These are phyloP conservation scores for Populus simonii DNA, from an alignment of 345 rosid genomes.

Conservation along the genomic window DNA sequence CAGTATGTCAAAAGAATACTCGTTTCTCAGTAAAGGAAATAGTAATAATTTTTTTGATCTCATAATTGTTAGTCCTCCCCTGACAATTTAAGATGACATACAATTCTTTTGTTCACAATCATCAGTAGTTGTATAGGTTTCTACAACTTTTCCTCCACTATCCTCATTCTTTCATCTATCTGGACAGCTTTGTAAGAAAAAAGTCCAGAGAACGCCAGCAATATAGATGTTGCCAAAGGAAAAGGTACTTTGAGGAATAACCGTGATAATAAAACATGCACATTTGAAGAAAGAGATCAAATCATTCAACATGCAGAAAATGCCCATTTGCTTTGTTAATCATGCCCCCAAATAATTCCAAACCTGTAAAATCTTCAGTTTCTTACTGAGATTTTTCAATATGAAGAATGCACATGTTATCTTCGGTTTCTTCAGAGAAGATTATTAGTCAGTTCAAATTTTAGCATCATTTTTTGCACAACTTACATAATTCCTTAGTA, in stretches of 20 bases:
- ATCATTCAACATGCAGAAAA: background rate
- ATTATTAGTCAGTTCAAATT: background rate
- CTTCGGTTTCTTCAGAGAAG: background rate
- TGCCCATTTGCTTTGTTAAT: background rate
- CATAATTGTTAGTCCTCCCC: background rate
- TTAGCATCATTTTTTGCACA: background rate
- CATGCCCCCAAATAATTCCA: background rate
- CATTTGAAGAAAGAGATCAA: background rate
- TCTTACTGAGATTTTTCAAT: background rate
- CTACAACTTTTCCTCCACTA: background rate
- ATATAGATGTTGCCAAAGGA: background rate
- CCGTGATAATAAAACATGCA: background rate
- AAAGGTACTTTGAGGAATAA: background rate
- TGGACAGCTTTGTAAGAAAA: background rate
- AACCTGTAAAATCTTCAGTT: background rate
- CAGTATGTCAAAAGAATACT: background rate
- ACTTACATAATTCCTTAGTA: slow-evolving; percentile 1
- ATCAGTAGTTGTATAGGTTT: background rate
- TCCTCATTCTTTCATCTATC: background rate
- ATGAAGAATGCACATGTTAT: background rate
- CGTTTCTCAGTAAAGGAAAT: background rate
- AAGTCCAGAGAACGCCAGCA: background rate
- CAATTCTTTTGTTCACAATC: background rate
- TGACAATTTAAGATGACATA: background rate
- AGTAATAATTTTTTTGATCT: background rate